Conservation (phyloP, 1,284 basidiomycete genomes). For the Sanghuangporus baumii region DNA sequence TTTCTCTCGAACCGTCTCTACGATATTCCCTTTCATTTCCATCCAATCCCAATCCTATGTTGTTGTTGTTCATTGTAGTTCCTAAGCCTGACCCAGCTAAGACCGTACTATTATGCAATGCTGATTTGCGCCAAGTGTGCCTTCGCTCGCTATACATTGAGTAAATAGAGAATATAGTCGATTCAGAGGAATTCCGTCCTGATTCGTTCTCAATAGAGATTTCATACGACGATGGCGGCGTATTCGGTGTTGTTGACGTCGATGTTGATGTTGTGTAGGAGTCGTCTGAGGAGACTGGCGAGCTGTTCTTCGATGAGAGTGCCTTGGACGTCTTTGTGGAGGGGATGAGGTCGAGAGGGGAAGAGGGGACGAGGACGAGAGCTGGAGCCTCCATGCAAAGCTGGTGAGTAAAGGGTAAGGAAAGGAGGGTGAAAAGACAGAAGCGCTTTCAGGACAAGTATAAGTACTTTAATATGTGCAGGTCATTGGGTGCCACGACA, state of each 20-base stretch:
- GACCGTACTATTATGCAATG: slow-evolving; percentile 12
- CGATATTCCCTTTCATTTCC: background rate
- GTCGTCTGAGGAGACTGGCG: slow-evolving; percentile 28
- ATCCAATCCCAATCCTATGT: background rate
- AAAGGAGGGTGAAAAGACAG: background rate
- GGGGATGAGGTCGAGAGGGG: slow-evolving; percentile 28
- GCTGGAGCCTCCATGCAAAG: slow-evolving; percentile 40
- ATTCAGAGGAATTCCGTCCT: slow-evolving; percentile 44
- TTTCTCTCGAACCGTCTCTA: slow-evolving; percentile 1
- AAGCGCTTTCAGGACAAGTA: background rate
- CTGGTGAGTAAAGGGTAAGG: background rate
- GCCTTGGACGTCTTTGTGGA: slow-evolving; percentile 9
- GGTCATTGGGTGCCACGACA: background rate
- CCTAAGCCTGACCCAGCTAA: background rate
- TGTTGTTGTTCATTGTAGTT: background rate
- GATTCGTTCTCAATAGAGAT: slow-evolving; percentile 20
- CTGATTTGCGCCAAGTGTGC: slow-evolving; percentile 15
- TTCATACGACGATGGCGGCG: slow-evolving; percentile 20
- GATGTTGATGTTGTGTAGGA: slow-evolving; percentile 24
- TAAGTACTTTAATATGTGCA: background rate
- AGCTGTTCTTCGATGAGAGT: slow-evolving; percentile 23
- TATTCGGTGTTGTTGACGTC: background rate
- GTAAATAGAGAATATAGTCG: slow-evolving; percentile 72
- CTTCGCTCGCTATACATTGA: slow-evolving; percentile 62
- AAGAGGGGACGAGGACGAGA: slow-evolving; percentile 38